Percentiles rank a stretch among this genome's conserved stretches.
Conservation (phyloP, 2,329 filamentous ascomycete genomes). For the Aspergillus proliferans region DNA sequence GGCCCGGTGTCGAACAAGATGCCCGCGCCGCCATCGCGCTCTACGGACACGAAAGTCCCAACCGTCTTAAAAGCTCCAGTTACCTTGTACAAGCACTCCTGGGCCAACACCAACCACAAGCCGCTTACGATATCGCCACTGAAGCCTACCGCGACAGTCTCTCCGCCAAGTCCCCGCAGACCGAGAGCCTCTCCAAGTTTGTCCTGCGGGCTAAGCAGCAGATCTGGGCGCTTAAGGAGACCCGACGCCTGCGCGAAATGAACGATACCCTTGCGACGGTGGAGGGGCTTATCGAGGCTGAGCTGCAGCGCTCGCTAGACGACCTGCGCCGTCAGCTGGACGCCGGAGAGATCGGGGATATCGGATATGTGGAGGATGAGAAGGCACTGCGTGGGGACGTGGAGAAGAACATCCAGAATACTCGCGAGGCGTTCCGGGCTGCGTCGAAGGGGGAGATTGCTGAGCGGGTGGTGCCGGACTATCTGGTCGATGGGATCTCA, state of each 20-base stretch:
- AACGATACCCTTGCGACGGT: conserved; percentile 35
- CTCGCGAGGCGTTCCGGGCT: conserved; percentile 39
- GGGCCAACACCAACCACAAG: conserved; percentile 63
- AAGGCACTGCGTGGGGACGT: conserved; percentile 50
- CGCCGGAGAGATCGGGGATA: conserved; percentile 44
- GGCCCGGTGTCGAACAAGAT: conserved; percentile 70
- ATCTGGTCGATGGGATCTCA: conserved; percentile 44
- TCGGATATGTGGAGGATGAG: conserved; percentile 64
- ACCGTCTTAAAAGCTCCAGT: conserved; percentile 74
- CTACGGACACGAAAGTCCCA: conserved; percentile 42
- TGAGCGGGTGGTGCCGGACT: conserved; percentile 44
- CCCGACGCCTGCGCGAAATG: conserved; percentile 39
- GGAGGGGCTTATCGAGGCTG: conserved; percentile 36
- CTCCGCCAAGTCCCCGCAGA: conserved; percentile 57
- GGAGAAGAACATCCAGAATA: conserved; percentile 42
- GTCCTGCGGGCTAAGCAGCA: conserved; percentile 79
- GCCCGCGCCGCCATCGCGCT: conserved; percentile 69
- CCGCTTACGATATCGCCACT: conserved; percentile 64
- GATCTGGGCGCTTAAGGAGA: conserved; percentile 72
- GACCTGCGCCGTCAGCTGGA: conserved; percentile 31
- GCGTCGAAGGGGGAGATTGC: conserved; percentile 36
- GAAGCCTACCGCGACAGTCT: conserved; percentile 68
- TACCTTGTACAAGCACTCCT: conserved; percentile 79
- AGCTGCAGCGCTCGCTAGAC: conserved; percentile 31
- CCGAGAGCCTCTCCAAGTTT: conserved; percentile 63